These are phyloP conservation scores for Nicotiana rustica DNA, from an alignment of 305 asterid species.

Conservation along the genomic window DNA sequence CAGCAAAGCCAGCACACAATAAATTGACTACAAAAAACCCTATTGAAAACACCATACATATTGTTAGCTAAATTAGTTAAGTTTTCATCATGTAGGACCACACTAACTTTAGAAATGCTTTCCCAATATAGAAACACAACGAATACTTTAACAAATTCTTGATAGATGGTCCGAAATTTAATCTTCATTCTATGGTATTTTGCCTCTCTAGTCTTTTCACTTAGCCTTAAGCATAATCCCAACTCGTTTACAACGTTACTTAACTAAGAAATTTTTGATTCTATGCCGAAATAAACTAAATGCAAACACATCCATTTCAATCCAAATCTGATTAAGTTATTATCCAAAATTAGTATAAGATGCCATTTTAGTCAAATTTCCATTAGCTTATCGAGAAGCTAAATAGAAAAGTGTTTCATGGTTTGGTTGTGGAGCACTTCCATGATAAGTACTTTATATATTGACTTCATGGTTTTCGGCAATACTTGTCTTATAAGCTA, in stretches of 20 bases:
- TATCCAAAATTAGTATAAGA: background rate
- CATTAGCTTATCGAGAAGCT: background rate
- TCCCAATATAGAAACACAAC: background rate
- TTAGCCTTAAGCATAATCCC: background rate
- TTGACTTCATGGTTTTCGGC: background rate
- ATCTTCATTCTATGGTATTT: background rate
- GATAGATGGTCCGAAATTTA: background rate
- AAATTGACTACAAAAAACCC: slow-evolving; percentile 25
- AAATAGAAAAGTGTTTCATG: slow-evolving; percentile 13
- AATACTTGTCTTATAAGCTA: background rate
- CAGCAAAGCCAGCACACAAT: slow-evolving; percentile 30
- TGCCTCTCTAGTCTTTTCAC: background rate
- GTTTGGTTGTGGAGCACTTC: slow-evolving; percentile 23
- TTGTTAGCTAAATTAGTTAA: slow-evolving; percentile 26
- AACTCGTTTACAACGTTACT: background rate
- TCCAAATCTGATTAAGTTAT: background rate
- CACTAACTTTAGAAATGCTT: slow-evolving; percentile 12
- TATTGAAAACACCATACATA: slow-evolving; percentile 30
- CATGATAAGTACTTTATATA: background rate
- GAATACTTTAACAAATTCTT: slow-evolving; percentile 12
- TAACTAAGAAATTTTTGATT: background rate
- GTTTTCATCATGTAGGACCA: slow-evolving; percentile 31
- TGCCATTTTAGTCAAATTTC: background rate
- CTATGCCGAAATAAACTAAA: background rate
- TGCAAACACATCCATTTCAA: background rate